Evolutionary conservation across 345 rosid species (phyloP), one percentile per base, ranked within the genome.

Genomic region (Bruguiera parviflora): DNA sequence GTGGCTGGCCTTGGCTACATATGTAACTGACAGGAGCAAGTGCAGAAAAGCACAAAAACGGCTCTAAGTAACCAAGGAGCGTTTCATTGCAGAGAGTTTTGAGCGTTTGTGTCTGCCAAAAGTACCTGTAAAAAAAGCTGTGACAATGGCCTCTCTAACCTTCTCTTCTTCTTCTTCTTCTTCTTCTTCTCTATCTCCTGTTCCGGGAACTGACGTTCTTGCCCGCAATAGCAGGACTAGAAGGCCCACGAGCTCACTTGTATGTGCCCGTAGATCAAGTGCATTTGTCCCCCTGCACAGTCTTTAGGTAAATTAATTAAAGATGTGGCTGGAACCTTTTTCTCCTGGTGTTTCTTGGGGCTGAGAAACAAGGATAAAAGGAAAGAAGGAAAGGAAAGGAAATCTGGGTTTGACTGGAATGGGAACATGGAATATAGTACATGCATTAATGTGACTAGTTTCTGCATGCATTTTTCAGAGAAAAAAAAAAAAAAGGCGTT

Each of bases 241-340:
- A 20, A 51, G 69, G 74, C 72, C 28, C 68, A 43, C 76, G 6
- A 47, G 61, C 37, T 67, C 76, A 28, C 28, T 67, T 24, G 69
- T 80, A 10, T 53, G 68, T 63, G 61, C 53, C 63, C 82, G 73
- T 66, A 58, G 74, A 69, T 10, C 68, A 79, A 82, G 37, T 84
- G 84, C 74, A 71, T 76, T 47, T 75, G 87, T 22, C 27, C 43
- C 0, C 59, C 80, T 0, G 76, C 29, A 61, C 39, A 73, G 2
- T n/a, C 84, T 2, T 46, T 77, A 63, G 91, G 88, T 87, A 78
- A 75, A 51, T 22, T 64, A 35, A 73, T 58, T 55, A 71, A 39
- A 73, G 11, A 2, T 43, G 18, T 43, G 49, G 20, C 24, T 18
- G 4, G 20, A 8, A 21, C 4, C 19, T 19, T 31, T 25, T 49